Evolutionary conservation across 257 asterid species (phyloP), one percentile per base, ranked within the genome.

Genomic region (Lycium ferocissimum): DNA sequence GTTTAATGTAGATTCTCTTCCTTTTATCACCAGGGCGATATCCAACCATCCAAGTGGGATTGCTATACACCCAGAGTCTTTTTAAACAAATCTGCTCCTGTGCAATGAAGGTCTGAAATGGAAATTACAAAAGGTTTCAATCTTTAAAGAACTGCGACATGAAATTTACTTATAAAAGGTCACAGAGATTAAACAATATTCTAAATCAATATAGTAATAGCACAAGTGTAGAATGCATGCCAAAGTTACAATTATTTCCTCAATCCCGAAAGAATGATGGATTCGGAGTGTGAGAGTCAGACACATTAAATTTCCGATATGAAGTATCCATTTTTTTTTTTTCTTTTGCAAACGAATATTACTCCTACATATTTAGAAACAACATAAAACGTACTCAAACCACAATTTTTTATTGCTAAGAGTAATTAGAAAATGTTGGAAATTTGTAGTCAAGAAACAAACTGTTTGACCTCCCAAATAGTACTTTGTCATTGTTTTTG

Each of bases 51-150:
- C 98, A 94, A 40, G 80, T 75, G 35, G 97, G 97, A 47, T 79
- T 88, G 83, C 84, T 93, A 26, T 94, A 58, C 73, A 96, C 89
- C 98, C 98, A 96, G 35, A 96, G 91, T 84, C 99, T 89, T 58
- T 82, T 93, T 57, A 93, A 90, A 86, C 98, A 94, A 71, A 91
- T 86, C 84, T 96, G 98, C 90, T 96, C 99, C 91, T 96, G 99
- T 13, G 99, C 99, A 79, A 96, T 91, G 86, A 96, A 94, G 0
- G 94, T 94, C 99, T 96, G 94, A 91, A 90, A 76, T 51, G 81
- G 81, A 76, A 51, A 76, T 76, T 49, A 22, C 22, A 76, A 51
- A 45, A 76, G 14, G 58, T 76, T 35, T 26, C 40, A 51, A 51
- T 76, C 80, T 10, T 22, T 76, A 49, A 51, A 51, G 62, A 76